These are phyloP conservation scores for Ustulina deusta DNA, from an alignment of 2,329 filamentous ascomycete species.

Conservation along the genomic window DNA sequence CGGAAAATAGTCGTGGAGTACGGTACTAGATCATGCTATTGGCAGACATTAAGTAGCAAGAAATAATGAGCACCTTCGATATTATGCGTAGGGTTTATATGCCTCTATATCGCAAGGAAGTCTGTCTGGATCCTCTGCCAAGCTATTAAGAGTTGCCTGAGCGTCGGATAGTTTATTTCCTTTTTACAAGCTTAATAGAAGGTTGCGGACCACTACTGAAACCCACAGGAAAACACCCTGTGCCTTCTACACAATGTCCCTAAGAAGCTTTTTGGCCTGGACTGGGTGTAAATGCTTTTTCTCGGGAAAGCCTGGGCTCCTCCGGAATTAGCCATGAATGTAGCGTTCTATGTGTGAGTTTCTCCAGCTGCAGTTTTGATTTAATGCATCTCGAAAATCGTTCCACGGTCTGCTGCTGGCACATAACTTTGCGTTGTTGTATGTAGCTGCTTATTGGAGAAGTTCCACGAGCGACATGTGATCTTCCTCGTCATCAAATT, in stretches of 20 bases:
- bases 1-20: background rate
- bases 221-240: slow-evolving; percentile 42
- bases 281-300: background rate
- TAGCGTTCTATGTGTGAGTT: slow-evolving; percentile 46
- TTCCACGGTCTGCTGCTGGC: slow-evolving; percentile 46
- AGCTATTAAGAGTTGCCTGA: background rate
- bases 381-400: slow-evolving; percentile 43
- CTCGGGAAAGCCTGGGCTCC: slow-evolving; percentile 11
- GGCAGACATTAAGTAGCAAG: background rate
- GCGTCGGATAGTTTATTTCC: slow-evolving; percentile 9
- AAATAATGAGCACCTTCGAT: slow-evolving; percentile 1
- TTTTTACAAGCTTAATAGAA: slow-evolving; percentile 19
- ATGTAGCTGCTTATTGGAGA: background rate
- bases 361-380: slow-evolving; percentile 38
- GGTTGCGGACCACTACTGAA: slow-evolving; percentile 24
- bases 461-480: slow-evolving; percentile 4
- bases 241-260: slow-evolving; percentile 14
- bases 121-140: slow-evolving; percentile 13
- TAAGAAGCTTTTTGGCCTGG: slow-evolving; percentile 8
- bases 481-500: slow-evolving; percentile 5
- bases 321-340: slow-evolving; percentile 37
- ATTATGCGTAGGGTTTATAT: background rate
- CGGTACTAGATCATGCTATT: background rate
- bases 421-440: slow-evolving; percentile 23
- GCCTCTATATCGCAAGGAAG: background rate